Evolutionary conservation across 768 basidiomycete genomes (phyloP).

Genomic region (Sarcodon sp.): DNA sequence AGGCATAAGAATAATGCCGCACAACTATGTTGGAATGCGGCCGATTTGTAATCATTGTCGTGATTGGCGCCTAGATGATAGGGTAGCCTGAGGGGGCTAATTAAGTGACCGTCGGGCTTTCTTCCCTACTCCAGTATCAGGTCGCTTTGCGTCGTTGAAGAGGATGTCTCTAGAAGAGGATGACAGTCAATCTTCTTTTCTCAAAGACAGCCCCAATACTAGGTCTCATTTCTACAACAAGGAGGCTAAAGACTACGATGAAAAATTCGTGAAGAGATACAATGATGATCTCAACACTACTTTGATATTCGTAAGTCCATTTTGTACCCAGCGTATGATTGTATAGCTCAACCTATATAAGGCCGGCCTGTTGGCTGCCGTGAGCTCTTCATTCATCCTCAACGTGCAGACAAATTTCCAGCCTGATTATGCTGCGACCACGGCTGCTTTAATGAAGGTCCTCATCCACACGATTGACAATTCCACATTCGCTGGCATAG

Average conservation of each 20-base stretch:
- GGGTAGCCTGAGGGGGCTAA: no score
- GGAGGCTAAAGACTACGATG: conserved; percentile 9
- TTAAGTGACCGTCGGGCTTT: no score
- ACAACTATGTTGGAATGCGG: no score
- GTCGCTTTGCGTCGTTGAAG: no score
- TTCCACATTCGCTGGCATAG: conserved; percentile 3
- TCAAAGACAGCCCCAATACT: background rate
- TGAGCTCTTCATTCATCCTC: conserved; percentile 8
- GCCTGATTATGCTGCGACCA: conserved; percentile 5
- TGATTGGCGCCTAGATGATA: no score
- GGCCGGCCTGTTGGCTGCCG: conserved; percentile 10
- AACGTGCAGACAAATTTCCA: conserved; percentile 4
- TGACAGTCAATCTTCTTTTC: no score
- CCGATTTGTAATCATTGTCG: no score
- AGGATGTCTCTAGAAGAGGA: no score
- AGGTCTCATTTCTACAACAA: conserved; percentile 2
- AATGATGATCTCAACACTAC: conserved; percentile 10
- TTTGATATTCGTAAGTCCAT: conserved; percentile 11
- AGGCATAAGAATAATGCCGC: no score
- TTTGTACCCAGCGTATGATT: no score
- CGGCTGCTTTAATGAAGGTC: conserved; percentile 5
- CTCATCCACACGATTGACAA: conserved; percentile 6
- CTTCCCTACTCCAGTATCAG: no score
- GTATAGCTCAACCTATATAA: background rate
- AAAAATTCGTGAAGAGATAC: conserved; percentile 9